phyloP scores from a whole-genome alignment of 495 filamentous ascomycete genomes.

The Penicillium pulvis region DNA sequence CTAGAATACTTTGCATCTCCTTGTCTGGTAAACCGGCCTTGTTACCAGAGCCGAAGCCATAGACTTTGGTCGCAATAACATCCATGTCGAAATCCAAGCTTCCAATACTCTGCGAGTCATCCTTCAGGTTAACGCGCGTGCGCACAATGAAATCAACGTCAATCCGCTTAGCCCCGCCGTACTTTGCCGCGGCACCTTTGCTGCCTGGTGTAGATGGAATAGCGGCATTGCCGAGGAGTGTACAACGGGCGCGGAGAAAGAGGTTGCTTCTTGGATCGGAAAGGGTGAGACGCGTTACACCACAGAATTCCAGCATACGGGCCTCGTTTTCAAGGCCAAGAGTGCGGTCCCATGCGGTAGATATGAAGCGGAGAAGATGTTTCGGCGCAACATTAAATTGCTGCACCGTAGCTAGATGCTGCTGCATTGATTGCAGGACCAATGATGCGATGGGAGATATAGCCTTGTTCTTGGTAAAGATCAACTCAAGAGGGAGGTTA shows the following conservation, averaged over 20 bases:
- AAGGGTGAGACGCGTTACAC: constrained; percentile 45
- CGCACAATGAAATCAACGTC: constrained; percentile 49
- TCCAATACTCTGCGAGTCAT: constrained; percentile 26
- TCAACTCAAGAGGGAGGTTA: constrained; percentile 35
- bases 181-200: constrained; percentile 23
- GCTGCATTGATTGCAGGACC: constrained; percentile 42
- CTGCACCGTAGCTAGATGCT: constrained; percentile 32
- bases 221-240: constrained; percentile 33
- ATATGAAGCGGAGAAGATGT: constrained; percentile 41
- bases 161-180: constrained; percentile 27
- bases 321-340: constrained; percentile 46
- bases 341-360: constrained; percentile 44
- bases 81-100: constrained; percentile 42
- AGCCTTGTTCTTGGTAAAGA: constrained; percentile 19
- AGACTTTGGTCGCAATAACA: constrained; percentile 47
- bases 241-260: constrained; percentile 45
- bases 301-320: constrained; percentile 50
- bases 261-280: constrained; percentile 29
- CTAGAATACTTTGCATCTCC: constrained; percentile 43
- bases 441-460: constrained; percentile 40
- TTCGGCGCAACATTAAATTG: constrained; percentile 38
- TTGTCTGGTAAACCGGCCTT: constrained; percentile 36
- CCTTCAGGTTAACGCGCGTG: constrained; percentile 24
- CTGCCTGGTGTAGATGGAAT: constrained; percentile 19
- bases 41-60: constrained; percentile 41